Evolutionary conservation across 2,329 filamentous ascomycete species (phyloP).

Genomic region (Colletotrichum falcatum): DNA sequence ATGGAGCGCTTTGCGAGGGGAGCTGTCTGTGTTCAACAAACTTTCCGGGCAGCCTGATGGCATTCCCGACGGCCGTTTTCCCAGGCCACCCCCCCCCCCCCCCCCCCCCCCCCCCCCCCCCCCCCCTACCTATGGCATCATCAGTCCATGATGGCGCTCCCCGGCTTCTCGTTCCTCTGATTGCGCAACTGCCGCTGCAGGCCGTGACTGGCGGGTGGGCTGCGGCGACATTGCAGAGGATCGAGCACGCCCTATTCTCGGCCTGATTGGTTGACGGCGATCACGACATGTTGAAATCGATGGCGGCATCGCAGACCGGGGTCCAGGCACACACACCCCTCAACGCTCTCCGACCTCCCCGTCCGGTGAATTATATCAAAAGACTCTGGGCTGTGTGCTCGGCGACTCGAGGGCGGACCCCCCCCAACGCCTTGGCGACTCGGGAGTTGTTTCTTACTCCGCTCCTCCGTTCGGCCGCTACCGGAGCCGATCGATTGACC

Average conservation of each 20-base stretch:
- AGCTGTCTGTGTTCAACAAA: neutral
- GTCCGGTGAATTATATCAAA: neutral
- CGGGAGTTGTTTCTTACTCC: slow-evolving; percentile 18
- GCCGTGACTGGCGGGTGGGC: slow-evolving; percentile 9
- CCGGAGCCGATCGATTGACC: neutral
- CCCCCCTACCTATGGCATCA: slow-evolving; percentile 39
- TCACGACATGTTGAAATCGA: slow-evolving; percentile 38
- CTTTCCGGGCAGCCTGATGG: neutral
- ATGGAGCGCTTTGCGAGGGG: neutral
- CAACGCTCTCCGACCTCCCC: neutral
- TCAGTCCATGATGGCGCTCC: slow-evolving; percentile 37
- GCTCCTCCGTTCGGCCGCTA: too few species aligned
- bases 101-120: too few species aligned
- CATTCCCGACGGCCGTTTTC: slow-evolving; percentile 1
- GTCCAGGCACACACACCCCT: neutral
- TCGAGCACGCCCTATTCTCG: neutral
- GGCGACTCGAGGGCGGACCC: slow-evolving; percentile 16
- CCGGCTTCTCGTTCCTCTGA: slow-evolving; percentile 25
- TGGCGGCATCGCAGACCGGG: slow-evolving; percentile 34
- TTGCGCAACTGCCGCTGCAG: slow-evolving; percentile 26
- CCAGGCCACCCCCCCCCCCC: too few species aligned
- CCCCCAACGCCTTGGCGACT: neutral
- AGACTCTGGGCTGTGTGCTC: neutral
- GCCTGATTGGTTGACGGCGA: slow-evolving; percentile 23
- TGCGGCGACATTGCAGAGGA: slow-evolving; percentile 8